Evolutionary conservation across 2,329 filamentous ascomycete genomes (phyloP), one percentile per base, ranked within the genome.

Genomic region (Fusarium concolor): DNA sequence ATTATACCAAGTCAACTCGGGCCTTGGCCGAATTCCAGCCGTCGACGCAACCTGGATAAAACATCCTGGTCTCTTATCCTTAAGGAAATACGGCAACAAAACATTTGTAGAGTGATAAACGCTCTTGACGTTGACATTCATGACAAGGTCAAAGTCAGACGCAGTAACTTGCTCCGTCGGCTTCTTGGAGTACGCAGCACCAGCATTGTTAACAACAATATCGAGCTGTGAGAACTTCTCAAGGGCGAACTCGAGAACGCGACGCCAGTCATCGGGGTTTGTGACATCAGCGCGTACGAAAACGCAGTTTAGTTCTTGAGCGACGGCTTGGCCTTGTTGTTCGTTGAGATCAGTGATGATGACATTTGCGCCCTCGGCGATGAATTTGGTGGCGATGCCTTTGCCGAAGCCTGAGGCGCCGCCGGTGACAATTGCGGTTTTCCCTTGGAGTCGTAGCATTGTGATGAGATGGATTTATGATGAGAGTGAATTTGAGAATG

Each of bases 21-120:
- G 87, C 18, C 89, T 80, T 0, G 90, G 90, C 26, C 90, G 39
- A 14, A 46, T 68, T 0, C 74, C 88, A 0, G 89, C 89, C 1
- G 89, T 90, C 3, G 87, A 90, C 1, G 89, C 88, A 49, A 91
- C 86, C 62, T 90, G 89, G 55, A 92, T 85, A 56, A 92, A 89
- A 26, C 80, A 84, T 0, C 87, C 89, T 2, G 26, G 26, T 9
- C 85, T 82, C 2, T 84, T 83, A 59, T 85, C 79, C 57, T 26
- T 9, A 10, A 90, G 77, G 42, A 91, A 85, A 65, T 90, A 88
- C 0, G 86, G 86, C 8, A 91, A 77, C 37, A 90, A 81, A 5
- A 89, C 85, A 54, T 83, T 83, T 3, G 87, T 85, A 0, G 87
- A 88, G 20, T 87, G 76, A 75, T 86, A 92, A 44, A 92, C 83